Conservation (phyloP, 805 yeast genomes). For the Yamadazyma laniorum region DNA sequence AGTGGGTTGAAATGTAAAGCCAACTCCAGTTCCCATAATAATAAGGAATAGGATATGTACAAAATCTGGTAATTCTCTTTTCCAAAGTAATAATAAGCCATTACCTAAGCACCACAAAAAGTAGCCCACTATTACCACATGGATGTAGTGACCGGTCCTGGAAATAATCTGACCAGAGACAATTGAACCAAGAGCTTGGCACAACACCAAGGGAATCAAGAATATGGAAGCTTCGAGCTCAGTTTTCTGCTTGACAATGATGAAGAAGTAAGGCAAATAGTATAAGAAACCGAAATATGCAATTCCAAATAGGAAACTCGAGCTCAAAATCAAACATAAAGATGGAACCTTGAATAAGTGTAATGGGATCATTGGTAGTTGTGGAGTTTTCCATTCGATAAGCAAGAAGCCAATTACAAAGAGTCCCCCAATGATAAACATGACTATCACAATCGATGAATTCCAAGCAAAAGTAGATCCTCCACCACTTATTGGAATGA, state of each 20-base stretch:
- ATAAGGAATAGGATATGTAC: slow-evolving; percentile 21
- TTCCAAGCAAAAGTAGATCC: slow-evolving; percentile 60
- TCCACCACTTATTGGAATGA: slow-evolving; percentile 60
- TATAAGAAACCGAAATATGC: slow-evolving; percentile 47
- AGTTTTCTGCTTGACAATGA: slow-evolving; percentile 39
- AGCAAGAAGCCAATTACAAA: slow-evolving; percentile 42
- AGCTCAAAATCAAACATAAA: slow-evolving; percentile 28
- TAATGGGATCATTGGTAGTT: slow-evolving; percentile 56
- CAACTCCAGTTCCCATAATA: slow-evolving; percentile 41
- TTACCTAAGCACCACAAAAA: slow-evolving; percentile 42
- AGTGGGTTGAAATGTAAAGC: slow-evolving; percentile 54
- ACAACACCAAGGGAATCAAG: slow-evolving; percentile 44
- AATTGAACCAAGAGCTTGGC: slow-evolving; percentile 43
- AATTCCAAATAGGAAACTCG: slow-evolving; percentile 49
- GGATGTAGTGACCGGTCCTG: slow-evolving; percentile 41
- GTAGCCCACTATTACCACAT: slow-evolving; percentile 43
- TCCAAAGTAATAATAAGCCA: slow-evolving; percentile 36
- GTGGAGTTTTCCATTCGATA: slow-evolving; percentile 50
- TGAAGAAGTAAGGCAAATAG: slow-evolving; percentile 36
- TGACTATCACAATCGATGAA: slow-evolving; percentile 34
- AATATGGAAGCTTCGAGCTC: slow-evolving; percentile 35
- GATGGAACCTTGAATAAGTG: slow-evolving; percentile 39
- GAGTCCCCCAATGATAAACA: slow-evolving; percentile 34
- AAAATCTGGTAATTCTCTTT: slow-evolving; percentile 29
- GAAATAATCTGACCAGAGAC: slow-evolving; percentile 48